Evolutionary conservation across 2,329 filamentous ascomycete species (phyloP).

Genomic region (Cercospora citrullina): DNA sequence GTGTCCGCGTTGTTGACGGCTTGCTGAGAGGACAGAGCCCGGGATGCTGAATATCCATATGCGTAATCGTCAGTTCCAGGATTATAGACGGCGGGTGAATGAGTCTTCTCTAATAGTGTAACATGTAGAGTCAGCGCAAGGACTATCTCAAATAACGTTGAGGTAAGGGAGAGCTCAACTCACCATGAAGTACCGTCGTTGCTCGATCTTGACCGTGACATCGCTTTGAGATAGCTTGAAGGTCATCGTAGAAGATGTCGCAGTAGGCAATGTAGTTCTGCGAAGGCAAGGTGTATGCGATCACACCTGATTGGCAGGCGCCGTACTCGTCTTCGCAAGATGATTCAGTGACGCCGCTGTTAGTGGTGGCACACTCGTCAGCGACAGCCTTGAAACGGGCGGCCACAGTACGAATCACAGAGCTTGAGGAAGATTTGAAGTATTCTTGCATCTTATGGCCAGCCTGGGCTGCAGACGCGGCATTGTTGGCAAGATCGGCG

Average conservation of each 20-base stretch:
- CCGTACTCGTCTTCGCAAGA: slow-evolving; percentile 61
- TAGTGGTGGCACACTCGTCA: slow-evolving; percentile 56
- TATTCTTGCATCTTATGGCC: slow-evolving; percentile 59
- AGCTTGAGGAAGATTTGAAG: slow-evolving; percentile 60
- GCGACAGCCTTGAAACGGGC: slow-evolving; percentile 56
- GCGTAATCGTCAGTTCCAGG: slow-evolving; percentile 61
- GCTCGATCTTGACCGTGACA: slow-evolving; percentile 68
- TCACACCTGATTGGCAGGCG: slow-evolving; percentile 53
- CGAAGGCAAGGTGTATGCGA: slow-evolving; percentile 60
- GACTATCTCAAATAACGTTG: background rate
- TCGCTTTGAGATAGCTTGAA: slow-evolving; percentile 50
- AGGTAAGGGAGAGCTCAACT: background rate
- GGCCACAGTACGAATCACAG: slow-evolving; percentile 53
- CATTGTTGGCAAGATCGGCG: slow-evolving; percentile 53
- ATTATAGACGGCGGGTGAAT: slow-evolving; percentile 54
- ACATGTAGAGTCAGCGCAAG: background rate
- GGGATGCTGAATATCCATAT: slow-evolving; percentile 57
- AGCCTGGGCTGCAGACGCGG: slow-evolving; percentile 54
- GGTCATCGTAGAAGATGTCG: slow-evolving; percentile 57
- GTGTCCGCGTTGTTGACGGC: slow-evolving; percentile 67
- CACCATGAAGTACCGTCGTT: slow-evolving; percentile 60
- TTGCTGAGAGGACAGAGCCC: slow-evolving; percentile 48
- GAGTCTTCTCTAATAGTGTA: slow-evolving; percentile 55
- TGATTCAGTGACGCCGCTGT: slow-evolving; percentile 52
- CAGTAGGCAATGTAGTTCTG: slow-evolving; percentile 62